Conservation (phyloP, 805 yeast genomes). For the Groenewaldozyma salmanticensis region DNA sequence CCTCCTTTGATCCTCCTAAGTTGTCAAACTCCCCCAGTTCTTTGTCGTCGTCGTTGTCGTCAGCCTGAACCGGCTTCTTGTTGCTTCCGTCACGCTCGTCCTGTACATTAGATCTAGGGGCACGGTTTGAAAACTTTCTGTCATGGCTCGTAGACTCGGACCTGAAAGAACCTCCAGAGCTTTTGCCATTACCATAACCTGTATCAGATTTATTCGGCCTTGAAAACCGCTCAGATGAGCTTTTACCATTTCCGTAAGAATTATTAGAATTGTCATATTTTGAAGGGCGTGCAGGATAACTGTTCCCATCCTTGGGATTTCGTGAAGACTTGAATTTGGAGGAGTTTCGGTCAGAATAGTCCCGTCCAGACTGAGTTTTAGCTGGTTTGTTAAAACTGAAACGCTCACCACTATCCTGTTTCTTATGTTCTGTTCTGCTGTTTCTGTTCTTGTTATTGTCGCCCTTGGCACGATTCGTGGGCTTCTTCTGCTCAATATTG, state of each 20-base stretch:
- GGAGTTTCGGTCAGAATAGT: too few species aligned
- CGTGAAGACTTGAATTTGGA: too few species aligned
- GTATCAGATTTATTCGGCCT: too few species aligned
- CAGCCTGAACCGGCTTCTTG: not conserved
- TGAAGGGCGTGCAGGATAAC: too few species aligned
- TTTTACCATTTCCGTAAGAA: too few species aligned
- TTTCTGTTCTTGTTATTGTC: conserved; percentile 8
- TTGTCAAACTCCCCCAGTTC: conserved; percentile 10
- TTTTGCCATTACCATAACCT: too few species aligned
- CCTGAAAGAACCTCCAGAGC: not conserved
- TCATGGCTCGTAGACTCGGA: conserved; percentile 9
- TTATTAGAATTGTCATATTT: too few species aligned
- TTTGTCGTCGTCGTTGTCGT: conserved; percentile 3
- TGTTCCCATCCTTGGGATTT: too few species aligned
- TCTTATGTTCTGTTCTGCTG: not conserved
- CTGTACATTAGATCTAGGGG: not conserved
- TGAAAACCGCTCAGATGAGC: too few species aligned
- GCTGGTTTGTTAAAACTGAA: too few species aligned
- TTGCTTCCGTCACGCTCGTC: too few species aligned
- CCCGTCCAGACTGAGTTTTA: too few species aligned
- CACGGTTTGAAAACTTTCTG: conserved; percentile 1
- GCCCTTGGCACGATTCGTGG: conserved; percentile 11
- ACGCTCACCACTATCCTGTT: not conserved
- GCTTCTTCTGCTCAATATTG: conserved; percentile 3
- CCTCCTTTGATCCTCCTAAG: conserved; percentile 82